A percentile compares a stretch with the other conserved stretches of the same genome.
phyloP scores from a whole-genome alignment of 2,329 filamentous ascomycete genomes.

The Metarhizium robertsii region DNA sequence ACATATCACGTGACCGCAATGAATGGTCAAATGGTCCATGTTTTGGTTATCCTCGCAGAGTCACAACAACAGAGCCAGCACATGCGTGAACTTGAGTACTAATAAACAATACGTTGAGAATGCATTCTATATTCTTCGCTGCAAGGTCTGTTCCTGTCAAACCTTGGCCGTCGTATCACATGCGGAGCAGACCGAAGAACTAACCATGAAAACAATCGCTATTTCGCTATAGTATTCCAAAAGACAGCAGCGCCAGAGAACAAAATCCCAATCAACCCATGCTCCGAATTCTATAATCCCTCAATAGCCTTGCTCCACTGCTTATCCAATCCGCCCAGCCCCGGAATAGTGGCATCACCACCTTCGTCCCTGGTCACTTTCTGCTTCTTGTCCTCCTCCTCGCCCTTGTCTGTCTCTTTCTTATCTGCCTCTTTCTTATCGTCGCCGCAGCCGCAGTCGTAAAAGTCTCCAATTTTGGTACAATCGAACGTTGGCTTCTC shows the following conservation, averaged over 20 bases:
- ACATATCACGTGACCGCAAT: constrained; percentile 10
- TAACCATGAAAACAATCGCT: background rate
- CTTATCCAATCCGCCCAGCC: background rate
- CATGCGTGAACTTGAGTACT: too few relatives aligned
- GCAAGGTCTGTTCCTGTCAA: background rate
- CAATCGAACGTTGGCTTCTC: constrained; percentile 57
- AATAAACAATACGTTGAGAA: too few relatives aligned
- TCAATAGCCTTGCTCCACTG: background rate
- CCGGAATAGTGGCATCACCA: too few relatives aligned
- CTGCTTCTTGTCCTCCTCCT: constrained; percentile 14
- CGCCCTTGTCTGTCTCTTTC: constrained; percentile 5
- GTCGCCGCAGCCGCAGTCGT: constrained; percentile 64
- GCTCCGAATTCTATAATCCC: background rate
- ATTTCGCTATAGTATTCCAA: background rate
- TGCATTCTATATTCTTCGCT: background rate
- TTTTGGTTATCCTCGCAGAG: too few relatives aligned
- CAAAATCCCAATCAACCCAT: background rate
- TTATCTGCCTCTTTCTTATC: constrained; percentile 31
- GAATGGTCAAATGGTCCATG: too few relatives aligned
- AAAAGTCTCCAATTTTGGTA: constrained; percentile 58
- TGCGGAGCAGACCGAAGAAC: background rate
- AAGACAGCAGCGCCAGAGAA: background rate
- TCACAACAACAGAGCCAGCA: too few relatives aligned
- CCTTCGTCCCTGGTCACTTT: background rate
- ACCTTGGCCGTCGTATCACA: background rate